Conservation (phyloP, 2,329 filamentous ascomycete genomes). For the Cladosporium sp. region DNA sequence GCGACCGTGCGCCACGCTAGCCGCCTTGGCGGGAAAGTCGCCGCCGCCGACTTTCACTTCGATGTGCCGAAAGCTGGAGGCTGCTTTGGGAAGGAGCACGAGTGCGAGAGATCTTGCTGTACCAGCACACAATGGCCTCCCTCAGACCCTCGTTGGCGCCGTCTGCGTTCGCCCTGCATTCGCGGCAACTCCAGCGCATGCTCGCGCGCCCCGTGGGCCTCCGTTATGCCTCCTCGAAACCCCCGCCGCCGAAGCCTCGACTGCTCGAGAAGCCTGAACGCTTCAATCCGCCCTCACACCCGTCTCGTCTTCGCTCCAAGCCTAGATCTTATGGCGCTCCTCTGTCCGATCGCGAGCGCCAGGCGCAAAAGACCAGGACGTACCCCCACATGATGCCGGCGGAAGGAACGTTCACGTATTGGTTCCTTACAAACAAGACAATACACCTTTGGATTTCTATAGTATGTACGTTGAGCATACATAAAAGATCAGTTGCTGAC, state of each 20-base stretch:
- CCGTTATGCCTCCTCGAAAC: slow-evolving; percentile 27
- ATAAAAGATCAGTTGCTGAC: not conserved
- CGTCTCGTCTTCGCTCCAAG: slow-evolving; percentile 56
- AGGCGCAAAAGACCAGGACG: slow-evolving; percentile 59
- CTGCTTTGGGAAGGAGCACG: slow-evolving; percentile 4
- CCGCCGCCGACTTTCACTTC: slow-evolving; percentile 2
- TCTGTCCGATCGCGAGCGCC: slow-evolving; percentile 58
- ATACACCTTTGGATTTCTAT: slow-evolving; percentile 81
- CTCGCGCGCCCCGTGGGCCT: slow-evolving; percentile 13
- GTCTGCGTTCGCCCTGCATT: slow-evolving; percentile 24
- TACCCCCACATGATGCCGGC: slow-evolving; percentile 90
- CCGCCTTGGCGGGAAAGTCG: not conserved
- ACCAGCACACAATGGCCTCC: slow-evolving; percentile 14
- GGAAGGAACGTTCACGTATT: slow-evolving; percentile 72
- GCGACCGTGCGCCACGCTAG: not conserved
- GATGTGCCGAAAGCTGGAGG: not conserved
- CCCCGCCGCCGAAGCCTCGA: slow-evolving; percentile 50
- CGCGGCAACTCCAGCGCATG: slow-evolving; percentile 21
- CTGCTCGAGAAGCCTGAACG: slow-evolving; percentile 80
- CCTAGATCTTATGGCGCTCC: slow-evolving; percentile 68
- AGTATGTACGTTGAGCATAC: slow-evolving; percentile 45
- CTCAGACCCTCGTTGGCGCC: slow-evolving; percentile 11
- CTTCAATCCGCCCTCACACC: slow-evolving; percentile 90
- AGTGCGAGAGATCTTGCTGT: not conserved
- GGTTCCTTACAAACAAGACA: slow-evolving; percentile 69